Conservation (phyloP, 2,329 filamentous ascomycete species). For the Tolypocladium tundrense region DNA sequence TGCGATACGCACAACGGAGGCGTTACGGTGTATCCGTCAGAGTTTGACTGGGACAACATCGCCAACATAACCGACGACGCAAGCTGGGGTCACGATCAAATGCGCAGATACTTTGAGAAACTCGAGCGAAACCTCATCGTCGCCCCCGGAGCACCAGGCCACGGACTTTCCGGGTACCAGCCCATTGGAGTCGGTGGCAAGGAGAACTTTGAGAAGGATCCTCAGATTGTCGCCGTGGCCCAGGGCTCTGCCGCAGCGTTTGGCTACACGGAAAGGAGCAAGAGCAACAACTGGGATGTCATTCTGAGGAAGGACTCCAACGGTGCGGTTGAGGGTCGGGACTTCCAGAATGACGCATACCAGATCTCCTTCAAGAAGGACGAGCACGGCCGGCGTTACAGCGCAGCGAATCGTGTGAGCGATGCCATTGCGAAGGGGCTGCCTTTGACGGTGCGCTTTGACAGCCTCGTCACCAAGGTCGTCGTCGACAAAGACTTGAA, state of each 20-base stretch:
- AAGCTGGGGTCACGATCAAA: conserved; percentile 28
- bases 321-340: neutral
- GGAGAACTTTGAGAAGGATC: conserved; percentile 10
- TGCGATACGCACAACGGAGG: conserved; percentile 26
- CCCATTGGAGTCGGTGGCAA: conserved; percentile 2
- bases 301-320: neutral
- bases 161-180: conserved; percentile 32
- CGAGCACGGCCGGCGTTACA: neutral
- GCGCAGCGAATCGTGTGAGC: conserved; percentile 4
- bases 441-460: conserved; percentile 11
- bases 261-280: neutral
- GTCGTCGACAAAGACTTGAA: conserved; percentile 22
- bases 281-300: neutral
- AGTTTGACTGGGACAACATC: conserved; percentile 31
- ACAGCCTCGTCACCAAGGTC: conserved; percentile 24
- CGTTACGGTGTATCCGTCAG: conserved; percentile 26
- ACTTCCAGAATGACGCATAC: neutral
- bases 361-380: neutral
- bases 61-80: conserved; percentile 29
- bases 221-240: conserved; percentile 28
- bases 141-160: conserved; percentile 23
- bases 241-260: neutral
- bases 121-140: conserved; percentile 34
- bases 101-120: conserved; percentile 29
- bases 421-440: conserved; percentile 10